Evolutionary conservation across 1,284 basidiomycete genomes (phyloP), one percentile per base, ranked within the genome.

Genomic region (Austropuccinia psidii): DNA sequence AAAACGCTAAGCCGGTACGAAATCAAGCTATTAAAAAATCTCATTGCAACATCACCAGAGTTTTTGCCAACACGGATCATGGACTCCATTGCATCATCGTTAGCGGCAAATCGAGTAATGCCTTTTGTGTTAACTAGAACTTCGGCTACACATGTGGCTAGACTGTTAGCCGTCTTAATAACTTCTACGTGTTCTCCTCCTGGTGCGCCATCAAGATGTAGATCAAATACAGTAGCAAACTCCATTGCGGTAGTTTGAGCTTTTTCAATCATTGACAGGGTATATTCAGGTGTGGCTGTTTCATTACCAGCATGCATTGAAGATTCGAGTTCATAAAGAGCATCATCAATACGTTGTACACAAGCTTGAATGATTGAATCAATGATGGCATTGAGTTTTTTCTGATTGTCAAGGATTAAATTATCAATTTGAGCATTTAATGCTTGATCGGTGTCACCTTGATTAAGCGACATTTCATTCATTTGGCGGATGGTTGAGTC

Each of bases 381-480:
- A 79, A 99, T 98, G 81, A 99, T 96, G 77, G 93, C 87, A 82
- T 98, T 98, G 78, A 99, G 85, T 83, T 98, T 96, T 85, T 97
- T 98, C 80, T 93, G 87, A 80, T 97, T 92, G 81, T 99, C 96
- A 75, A 99, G 85, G 77, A 98, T 96, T 77, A 99, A 86, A 0
- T 89, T 96, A 81, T 98, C 95, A 78, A 99, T 93, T 81, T 98
- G 93, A 15, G 92, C 90, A 79, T 93, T 92, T 75, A 92, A 91
- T 0, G 93, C 91, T 77, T 91, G 89, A 77, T 93, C 91, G 31
- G 87, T 87, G 52, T 92, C 84, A 74, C 89, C 90, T 84, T 92
- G 89, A 75, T 66, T 57, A 62, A 74, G 21, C 61, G 45, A 49
- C 68, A 91, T 84, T 52, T 97, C 93, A 58, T 86, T 89, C 75